A percentile compares a stretch with the other conserved stretches of the same genome.
Conservation (phyloP, 441 rosid genomes). For the Erysimum pusillum region DNA sequence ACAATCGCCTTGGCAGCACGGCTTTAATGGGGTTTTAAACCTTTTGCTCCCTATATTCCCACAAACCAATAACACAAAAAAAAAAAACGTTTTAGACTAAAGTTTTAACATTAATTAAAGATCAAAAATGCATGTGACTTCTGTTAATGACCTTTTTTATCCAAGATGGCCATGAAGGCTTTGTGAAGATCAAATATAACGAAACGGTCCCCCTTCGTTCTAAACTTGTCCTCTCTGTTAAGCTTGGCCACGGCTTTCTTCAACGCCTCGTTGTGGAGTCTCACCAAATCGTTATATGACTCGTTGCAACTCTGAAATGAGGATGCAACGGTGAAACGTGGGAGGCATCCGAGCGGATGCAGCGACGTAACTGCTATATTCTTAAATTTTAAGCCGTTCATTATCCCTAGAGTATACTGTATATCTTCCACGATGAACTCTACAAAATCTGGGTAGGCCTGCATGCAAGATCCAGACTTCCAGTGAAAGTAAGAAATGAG, state of each 20-base stretch:
- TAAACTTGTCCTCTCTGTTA: slow-evolving; percentile 48
- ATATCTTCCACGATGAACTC: slow-evolving; percentile 57
- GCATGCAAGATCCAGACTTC: slow-evolving; percentile 5
- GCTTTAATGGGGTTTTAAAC: slow-evolving; percentile 23
- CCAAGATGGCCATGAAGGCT: slow-evolving; percentile 53
- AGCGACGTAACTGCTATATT: slow-evolving; percentile 59
- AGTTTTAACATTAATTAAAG: background rate
- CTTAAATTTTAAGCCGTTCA: slow-evolving; percentile 52
- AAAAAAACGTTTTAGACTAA: background rate
- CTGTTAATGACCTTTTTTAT: slow-evolving; percentile 8
- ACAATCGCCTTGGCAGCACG: slow-evolving; percentile 42
- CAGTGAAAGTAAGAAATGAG: background rate
- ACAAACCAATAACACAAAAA: background rate
- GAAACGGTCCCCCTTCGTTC: slow-evolving; percentile 39
- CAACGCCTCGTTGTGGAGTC: slow-evolving; percentile 63
- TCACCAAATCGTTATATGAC: slow-evolving; percentile 52
- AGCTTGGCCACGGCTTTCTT: slow-evolving; percentile 53
- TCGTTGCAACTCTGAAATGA: slow-evolving; percentile 62
- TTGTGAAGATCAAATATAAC: slow-evolving; percentile 61
- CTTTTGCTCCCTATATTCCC: slow-evolving; percentile 27
- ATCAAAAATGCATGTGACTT: slow-evolving; percentile 5
- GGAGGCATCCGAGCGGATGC: slow-evolving; percentile 80
- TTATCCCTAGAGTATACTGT: slow-evolving; percentile 38
- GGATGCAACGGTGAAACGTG: slow-evolving; percentile 44
- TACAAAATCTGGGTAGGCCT: slow-evolving; percentile 58